phyloP scores from a whole-genome alignment of 192 early-diverging fungal species.

The Rhizoclosmatium globosum region DNA sequence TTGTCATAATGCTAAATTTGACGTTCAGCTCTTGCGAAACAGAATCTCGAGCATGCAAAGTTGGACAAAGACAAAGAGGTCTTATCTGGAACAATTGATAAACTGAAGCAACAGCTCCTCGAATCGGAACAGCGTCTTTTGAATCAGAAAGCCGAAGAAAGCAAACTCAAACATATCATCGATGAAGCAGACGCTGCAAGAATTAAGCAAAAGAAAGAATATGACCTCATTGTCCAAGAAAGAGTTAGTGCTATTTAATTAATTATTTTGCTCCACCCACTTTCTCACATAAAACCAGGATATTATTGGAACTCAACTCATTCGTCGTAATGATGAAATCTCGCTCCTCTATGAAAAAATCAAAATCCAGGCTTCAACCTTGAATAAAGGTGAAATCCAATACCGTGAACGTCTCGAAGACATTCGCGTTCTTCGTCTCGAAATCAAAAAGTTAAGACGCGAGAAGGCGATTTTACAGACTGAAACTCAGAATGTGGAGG shows the following conservation, averaged over 20 bases:
- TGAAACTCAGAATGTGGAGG: conserved; percentile 66
- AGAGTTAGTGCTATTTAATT: conserved; percentile 45
- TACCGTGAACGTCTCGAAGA: conserved; percentile 69
- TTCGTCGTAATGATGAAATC: conserved; percentile 67
- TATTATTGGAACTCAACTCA: conserved; percentile 67
- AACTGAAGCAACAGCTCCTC: conserved; percentile 61
- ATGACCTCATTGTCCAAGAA: conserved; percentile 64
- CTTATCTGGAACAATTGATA: conserved; percentile 58
- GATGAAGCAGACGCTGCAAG: conserved; percentile 59
- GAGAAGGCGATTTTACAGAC: conserved; percentile 69
- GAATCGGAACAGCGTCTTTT: conserved; percentile 59
- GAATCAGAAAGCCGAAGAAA: conserved; percentile 67
- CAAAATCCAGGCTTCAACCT: conserved; percentile 66
- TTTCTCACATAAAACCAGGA: conserved; percentile 49
- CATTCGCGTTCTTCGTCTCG: conserved; percentile 67
- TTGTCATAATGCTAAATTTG: conserved; percentile 13
- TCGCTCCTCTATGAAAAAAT: conserved; percentile 70
- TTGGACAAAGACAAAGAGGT: conserved; percentile 70
- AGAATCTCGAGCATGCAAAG: conserved; percentile 66
- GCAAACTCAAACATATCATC: conserved; percentile 67
- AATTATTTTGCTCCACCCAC: neutral
- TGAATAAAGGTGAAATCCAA: conserved; percentile 71
- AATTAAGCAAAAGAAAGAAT: conserved; percentile 66
- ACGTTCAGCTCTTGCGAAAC: conserved; percentile 60
- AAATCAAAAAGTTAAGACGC: conserved; percentile 65